Evolutionary conservation across 495 filamentous ascomycete genomes (phyloP).

Genomic region (Corynascus novoguineensis): DNA sequence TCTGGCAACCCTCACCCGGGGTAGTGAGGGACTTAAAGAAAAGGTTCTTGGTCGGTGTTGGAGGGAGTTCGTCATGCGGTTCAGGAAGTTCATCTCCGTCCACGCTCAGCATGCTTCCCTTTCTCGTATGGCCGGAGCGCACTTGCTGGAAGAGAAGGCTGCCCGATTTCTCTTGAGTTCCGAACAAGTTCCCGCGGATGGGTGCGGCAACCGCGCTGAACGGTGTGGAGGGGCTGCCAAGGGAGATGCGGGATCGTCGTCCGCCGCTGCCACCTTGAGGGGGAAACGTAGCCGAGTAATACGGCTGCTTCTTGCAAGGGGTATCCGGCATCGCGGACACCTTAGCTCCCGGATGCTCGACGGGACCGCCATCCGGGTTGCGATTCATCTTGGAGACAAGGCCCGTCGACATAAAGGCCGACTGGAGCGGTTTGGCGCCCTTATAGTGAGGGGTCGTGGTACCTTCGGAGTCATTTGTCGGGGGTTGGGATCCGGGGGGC

Average conservation of each 20-base stretch:
- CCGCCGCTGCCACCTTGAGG: slow-evolving; percentile 53
- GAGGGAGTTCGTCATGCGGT: slow-evolving; percentile 68
- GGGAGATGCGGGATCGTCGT: slow-evolving; percentile 28
- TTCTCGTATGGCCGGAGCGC: slow-evolving; percentile 46
- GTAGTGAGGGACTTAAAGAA: slow-evolving; percentile 27
- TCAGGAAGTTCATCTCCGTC: slow-evolving; percentile 67
- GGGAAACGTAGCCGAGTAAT: slow-evolving; percentile 58
- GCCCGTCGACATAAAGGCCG: slow-evolving; percentile 90
- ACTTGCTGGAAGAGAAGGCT: slow-evolving; percentile 38
- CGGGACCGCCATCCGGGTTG: slow-evolving; percentile 53
- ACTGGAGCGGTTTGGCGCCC: slow-evolving; percentile 71
- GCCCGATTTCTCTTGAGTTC: slow-evolving; percentile 50
- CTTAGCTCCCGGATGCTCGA: slow-evolving; percentile 35
- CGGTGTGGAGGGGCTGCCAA: slow-evolving; percentile 51
- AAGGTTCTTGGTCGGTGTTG: slow-evolving; percentile 83
- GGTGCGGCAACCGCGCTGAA: slow-evolving; percentile 50
- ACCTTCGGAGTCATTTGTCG: slow-evolving; percentile 42
- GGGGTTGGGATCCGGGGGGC: slow-evolving; percentile 55
- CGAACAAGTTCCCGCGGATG: slow-evolving; percentile 50
- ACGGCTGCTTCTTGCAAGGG: slow-evolving; percentile 78
- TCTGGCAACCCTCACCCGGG: slow-evolving; percentile 21
- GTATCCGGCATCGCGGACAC: slow-evolving; percentile 71
- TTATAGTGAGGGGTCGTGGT: slow-evolving; percentile 84
- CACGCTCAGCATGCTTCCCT: slow-evolving; percentile 69
- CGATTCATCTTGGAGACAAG: slow-evolving; percentile 78